A percentile compares a stretch with the other conserved stretches of the same genome.
Evolutionary conservation across 2,329 filamentous ascomycete genomes (phyloP).

Genomic region (Aspergillus calidoustus): DNA sequence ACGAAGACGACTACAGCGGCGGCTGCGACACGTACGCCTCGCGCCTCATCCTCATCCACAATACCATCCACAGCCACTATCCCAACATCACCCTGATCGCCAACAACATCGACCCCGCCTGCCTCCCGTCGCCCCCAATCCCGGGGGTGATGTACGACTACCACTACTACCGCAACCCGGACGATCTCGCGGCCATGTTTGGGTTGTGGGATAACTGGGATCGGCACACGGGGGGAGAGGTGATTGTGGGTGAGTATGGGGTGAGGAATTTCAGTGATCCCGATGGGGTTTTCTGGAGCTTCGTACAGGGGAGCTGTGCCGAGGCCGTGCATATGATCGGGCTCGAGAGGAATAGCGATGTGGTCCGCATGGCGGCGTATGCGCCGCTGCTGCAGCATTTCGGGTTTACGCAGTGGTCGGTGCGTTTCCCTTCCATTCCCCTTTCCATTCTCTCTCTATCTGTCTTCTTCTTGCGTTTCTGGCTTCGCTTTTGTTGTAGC

Average conservation of each 20-base stretch:
- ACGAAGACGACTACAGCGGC: constrained; percentile 67
- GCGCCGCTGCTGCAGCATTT: constrained; percentile 44
- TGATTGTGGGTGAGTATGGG: constrained; percentile 39
- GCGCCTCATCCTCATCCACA: constrained; percentile 63
- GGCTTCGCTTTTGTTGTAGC: too few species aligned
- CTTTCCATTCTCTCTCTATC: too few species aligned
- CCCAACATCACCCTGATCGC: constrained; percentile 62
- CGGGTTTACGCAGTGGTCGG: constrained; percentile 40
- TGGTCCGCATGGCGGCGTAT: constrained; percentile 42
- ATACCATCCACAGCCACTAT: constrained; percentile 60
- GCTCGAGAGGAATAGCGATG: constrained; percentile 43
- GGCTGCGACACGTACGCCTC: constrained; percentile 56
- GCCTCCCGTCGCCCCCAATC: constrained; percentile 32
- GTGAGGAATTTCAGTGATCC: constrained; percentile 29
- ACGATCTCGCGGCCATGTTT: constrained; percentile 57
- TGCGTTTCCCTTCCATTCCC: constrained; percentile 21
- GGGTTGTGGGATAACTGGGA: constrained; percentile 59
- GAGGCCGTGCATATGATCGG: constrained; percentile 69
- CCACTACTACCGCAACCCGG: constrained; percentile 58
- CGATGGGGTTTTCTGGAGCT: constrained; percentile 30
- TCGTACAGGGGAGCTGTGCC: constrained; percentile 58
- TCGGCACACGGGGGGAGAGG: constrained; percentile 28
- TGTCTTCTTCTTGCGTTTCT: too few species aligned
- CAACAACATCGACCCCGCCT: constrained; percentile 42
- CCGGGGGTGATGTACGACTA: constrained; percentile 53